Percentiles rank a stretch among this genome's conserved stretches.
phyloP scores from a whole-genome alignment of 2,329 filamentous ascomycete genomes.

The Didymella sp. region DNA sequence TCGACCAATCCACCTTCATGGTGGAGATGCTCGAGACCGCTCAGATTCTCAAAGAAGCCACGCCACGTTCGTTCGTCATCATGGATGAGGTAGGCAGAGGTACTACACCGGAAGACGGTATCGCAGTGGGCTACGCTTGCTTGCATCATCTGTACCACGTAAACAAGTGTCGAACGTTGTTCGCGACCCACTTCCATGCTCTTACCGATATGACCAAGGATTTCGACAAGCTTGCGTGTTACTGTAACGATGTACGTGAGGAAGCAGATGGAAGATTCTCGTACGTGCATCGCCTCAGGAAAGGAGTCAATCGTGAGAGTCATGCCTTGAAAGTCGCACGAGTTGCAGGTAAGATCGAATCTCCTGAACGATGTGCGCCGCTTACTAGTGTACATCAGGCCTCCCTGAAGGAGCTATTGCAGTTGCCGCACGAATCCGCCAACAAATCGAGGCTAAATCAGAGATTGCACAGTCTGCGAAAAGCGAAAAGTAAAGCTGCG shows the following conservation, averaged over 20 bases:
- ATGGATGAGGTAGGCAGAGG: slow-evolving; percentile 98
- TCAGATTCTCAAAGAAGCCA: slow-evolving; percentile 84
- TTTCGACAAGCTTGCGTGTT: slow-evolving; percentile 69
- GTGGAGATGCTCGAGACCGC: slow-evolving; percentile 99
- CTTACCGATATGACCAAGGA: slow-evolving; percentile 77
- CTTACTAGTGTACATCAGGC: slow-evolving; percentile 48
- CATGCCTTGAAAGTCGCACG: slow-evolving; percentile 95
- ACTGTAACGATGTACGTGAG: slow-evolving; percentile 90
- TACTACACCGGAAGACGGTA: slow-evolving; percentile 90
- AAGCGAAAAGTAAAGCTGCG: neutral
- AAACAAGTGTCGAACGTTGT: slow-evolving; percentile 81
- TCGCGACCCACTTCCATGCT: slow-evolving; percentile 93
- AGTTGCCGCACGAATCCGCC: slow-evolving; percentile 68
- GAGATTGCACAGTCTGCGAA: neutral
- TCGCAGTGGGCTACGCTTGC: slow-evolving; percentile 87
- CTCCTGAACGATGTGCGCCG: neutral
- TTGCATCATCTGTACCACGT: slow-evolving; percentile 81
- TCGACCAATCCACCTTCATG: slow-evolving; percentile 98
- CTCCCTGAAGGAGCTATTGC: slow-evolving; percentile 75
- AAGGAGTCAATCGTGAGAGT: slow-evolving; percentile 82
- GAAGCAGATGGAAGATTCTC: slow-evolving; percentile 69
- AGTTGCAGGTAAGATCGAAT: slow-evolving; percentile 67
- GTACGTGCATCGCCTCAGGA: slow-evolving; percentile 82
- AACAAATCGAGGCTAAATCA: slow-evolving; percentile 26
- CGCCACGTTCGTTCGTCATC: slow-evolving; percentile 82